Evolutionary conservation across 1,284 basidiomycete genomes (phyloP).

Genomic region (Naganishia cerealis): DNA sequence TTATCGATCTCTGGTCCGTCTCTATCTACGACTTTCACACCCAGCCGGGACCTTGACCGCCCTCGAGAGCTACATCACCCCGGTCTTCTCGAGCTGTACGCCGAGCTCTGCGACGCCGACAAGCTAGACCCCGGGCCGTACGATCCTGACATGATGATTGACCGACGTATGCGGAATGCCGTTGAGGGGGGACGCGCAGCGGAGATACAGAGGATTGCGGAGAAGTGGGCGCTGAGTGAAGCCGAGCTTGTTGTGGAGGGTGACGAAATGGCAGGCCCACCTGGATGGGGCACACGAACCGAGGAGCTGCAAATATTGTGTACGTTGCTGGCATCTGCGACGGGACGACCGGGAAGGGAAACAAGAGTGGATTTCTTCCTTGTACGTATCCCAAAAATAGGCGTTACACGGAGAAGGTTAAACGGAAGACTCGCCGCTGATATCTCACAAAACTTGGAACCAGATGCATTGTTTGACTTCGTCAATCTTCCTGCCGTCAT

Average conservation of each 20-base stretch:
- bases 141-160: constrained; percentile 59
- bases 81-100: constrained; percentile 43
- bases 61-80: constrained; percentile 23
- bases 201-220: constrained; percentile 59
- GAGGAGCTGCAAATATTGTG: constrained; percentile 62
- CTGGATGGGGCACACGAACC: constrained; percentile 54
- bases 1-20: background rate
- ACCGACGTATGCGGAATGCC: constrained; percentile 53
- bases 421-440: background rate
- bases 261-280: background rate
- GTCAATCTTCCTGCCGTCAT: constrained; percentile 62
- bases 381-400: constrained; percentile 34
- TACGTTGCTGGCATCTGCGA: constrained; percentile 61
- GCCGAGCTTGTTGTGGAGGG: constrained; percentile 50
- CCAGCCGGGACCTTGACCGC: background rate
- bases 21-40: constrained; percentile 7
- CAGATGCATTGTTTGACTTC: constrained; percentile 66
- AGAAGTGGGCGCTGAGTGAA: constrained; percentile 58
- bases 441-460: too few species aligned
- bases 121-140: constrained; percentile 60
- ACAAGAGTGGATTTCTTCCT: constrained; percentile 69
- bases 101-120: constrained; percentile 34
- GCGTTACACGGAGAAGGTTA: too few species aligned
- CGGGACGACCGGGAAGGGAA: constrained; percentile 59
- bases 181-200: constrained; percentile 55